These are phyloP conservation scores for Grosmannia penicillata DNA, from an alignment of 2,329 filamentous ascomycete species.

Conservation along the genomic window DNA sequence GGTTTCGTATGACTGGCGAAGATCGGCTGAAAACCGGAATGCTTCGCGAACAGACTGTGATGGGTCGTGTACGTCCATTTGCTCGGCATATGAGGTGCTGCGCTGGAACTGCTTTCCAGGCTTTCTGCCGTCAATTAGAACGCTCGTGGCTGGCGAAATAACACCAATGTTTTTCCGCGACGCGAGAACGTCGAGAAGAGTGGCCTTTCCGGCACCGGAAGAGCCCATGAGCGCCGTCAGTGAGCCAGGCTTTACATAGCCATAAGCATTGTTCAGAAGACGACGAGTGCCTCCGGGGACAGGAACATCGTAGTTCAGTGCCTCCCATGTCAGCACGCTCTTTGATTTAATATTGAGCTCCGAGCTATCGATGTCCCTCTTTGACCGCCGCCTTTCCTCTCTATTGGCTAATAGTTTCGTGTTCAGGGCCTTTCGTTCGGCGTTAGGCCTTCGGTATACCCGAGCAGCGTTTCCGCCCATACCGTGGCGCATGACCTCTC, in stretches of 20 bases:
- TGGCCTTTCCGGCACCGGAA: slow-evolving; percentile 79
- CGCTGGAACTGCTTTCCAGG: slow-evolving; percentile 44
- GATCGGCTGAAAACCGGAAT: slow-evolving; percentile 45
- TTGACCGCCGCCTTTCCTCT: slow-evolving; percentile 35
- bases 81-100: slow-evolving; percentile 47
- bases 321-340: slow-evolving; percentile 72
- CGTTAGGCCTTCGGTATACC: slow-evolving; percentile 57
- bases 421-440: slow-evolving; percentile 53
- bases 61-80: slow-evolving; percentile 47
- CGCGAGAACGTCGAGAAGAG: slow-evolving; percentile 62
- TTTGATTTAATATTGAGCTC: slow-evolving; percentile 44
- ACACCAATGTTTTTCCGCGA: slow-evolving; percentile 47
- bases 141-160: slow-evolving; percentile 31
- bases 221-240: slow-evolving; percentile 68
- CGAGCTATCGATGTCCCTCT: slow-evolving; percentile 26
- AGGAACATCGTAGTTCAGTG: slow-evolving; percentile 64
- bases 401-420: slow-evolving; percentile 44
- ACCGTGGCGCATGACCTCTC: slow-evolving; percentile 64
- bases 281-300: slow-evolving; percentile 39
- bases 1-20: slow-evolving; percentile 40
- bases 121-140: slow-evolving; percentile 40
- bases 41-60: slow-evolving; percentile 50
- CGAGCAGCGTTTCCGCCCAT: slow-evolving; percentile 71
- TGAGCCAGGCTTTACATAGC: slow-evolving; percentile 62
- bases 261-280: slow-evolving; percentile 41